These are phyloP conservation scores for Neopestalotiopsis sp. DNA, from an alignment of 2,329 filamentous ascomycete genomes.

Conservation along the genomic window DNA sequence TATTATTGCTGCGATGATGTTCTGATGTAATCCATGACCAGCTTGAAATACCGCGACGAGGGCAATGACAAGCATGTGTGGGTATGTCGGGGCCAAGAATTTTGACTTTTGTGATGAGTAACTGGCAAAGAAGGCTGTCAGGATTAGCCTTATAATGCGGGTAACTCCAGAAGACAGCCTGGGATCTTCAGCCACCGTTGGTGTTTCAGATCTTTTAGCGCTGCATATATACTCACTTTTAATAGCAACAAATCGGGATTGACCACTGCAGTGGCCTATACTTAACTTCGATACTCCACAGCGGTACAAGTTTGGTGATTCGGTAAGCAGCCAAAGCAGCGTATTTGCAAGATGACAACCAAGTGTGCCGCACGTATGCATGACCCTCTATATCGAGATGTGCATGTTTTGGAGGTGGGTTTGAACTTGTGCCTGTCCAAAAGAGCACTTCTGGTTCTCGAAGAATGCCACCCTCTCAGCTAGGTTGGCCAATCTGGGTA, in stretches of 20 bases:
- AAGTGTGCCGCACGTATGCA: not conserved
- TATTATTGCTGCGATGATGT: not conserved
- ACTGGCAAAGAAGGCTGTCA: not conserved
- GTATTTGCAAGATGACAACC: not conserved
- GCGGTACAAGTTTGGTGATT: no score
- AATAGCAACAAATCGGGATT: not conserved
- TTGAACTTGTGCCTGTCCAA: not conserved
- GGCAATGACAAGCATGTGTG: not conserved
- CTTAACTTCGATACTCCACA: not conserved
- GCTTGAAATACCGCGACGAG: not conserved
- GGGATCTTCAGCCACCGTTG: not conserved
- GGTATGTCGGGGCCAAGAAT: not conserved
- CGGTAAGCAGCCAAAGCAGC: not conserved
- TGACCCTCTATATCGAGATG: not conserved
- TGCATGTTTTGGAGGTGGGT: not conserved
- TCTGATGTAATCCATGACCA: not conserved
- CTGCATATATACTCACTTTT: conserved; percentile 1
- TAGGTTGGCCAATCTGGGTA: not conserved
- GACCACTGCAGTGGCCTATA: not conserved
- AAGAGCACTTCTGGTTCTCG: not conserved
- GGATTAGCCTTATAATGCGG: not conserved
- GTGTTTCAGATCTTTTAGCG: conserved; percentile 2
- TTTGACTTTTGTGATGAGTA: not conserved
- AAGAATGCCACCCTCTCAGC: not conserved
- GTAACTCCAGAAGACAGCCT: not conserved